These are phyloP conservation scores for Leptoxyphium fumago DNA, from an alignment of 2,329 filamentous ascomycete species.

Conservation along the genomic window DNA sequence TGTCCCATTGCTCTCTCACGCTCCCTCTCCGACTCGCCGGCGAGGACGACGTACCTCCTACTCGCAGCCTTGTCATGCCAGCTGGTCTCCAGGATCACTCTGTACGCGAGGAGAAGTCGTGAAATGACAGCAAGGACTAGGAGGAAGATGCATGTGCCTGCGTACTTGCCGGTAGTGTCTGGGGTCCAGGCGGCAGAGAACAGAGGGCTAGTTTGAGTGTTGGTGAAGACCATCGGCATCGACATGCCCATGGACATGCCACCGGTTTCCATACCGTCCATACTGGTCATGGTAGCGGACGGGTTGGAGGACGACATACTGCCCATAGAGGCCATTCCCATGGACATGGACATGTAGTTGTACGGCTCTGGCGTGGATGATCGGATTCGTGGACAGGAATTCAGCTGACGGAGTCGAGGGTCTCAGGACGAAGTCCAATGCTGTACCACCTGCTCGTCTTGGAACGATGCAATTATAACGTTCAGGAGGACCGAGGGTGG, in stretches of 20 bases:
- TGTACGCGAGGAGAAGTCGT: constrained; percentile 57
- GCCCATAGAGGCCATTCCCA: neutral
- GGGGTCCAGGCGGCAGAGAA: constrained; percentile 65
- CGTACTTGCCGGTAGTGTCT: constrained; percentile 53
- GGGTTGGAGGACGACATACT: neutral
- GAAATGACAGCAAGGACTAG: constrained; percentile 58
- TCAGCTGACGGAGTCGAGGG: too few relatives aligned
- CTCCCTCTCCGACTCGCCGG: constrained; percentile 41
- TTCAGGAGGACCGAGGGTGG: too few relatives aligned
- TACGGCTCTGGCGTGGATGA: too few relatives aligned
- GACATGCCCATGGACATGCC: constrained; percentile 9
- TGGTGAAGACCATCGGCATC: constrained; percentile 52
- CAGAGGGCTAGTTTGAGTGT: constrained; percentile 45
- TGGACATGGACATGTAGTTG: neutral
- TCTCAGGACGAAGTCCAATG: too few relatives aligned
- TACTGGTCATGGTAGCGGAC: neutral
- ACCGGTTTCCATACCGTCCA: constrained; percentile 4
- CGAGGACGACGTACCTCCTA: constrained; percentile 62
- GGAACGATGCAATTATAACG: too few relatives aligned
- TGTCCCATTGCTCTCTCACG: constrained; percentile 9
- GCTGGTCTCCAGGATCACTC: constrained; percentile 43
- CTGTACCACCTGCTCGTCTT: too few relatives aligned
- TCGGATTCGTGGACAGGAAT: too few relatives aligned
- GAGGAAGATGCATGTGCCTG: constrained; percentile 83
- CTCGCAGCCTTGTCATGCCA: constrained; percentile 60